These are phyloP conservation scores for Hydnum rufescens DNA, from an alignment of 768 basidiomycete species.

Conservation along the genomic window DNA sequence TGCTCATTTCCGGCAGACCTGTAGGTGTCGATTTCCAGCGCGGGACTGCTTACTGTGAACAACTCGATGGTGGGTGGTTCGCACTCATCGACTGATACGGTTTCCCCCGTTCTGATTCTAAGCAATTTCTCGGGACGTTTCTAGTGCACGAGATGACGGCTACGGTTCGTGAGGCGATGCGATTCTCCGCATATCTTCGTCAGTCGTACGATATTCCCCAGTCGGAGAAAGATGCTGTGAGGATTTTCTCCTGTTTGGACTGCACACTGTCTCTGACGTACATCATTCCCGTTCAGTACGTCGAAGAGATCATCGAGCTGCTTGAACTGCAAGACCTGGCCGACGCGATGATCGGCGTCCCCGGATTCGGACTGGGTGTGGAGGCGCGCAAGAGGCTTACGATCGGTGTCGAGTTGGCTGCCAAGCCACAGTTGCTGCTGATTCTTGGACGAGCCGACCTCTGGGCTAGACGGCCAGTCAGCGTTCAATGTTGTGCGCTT, in stretches of 20 bases:
- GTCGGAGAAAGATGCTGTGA: slow-evolving; percentile 26
- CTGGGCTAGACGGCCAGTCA: slow-evolving; percentile 31
- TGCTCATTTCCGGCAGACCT: slow-evolving; percentile 18
- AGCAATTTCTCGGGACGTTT: neutral
- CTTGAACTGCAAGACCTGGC: slow-evolving; percentile 27
- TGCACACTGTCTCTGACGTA: slow-evolving; percentile 26
- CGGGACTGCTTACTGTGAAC: slow-evolving; percentile 22
- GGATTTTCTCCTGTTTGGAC: slow-evolving; percentile 27
- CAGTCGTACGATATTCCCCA: slow-evolving; percentile 20
- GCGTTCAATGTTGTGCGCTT: slow-evolving; percentile 24
- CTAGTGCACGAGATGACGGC: slow-evolving; percentile 27
- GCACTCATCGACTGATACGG: neutral
- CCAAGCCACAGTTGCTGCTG: slow-evolving; percentile 52
- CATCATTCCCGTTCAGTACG: slow-evolving; percentile 13
- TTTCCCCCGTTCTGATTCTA: neutral
- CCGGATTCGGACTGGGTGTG: slow-evolving; percentile 20
- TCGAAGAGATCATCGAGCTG: slow-evolving; percentile 25
- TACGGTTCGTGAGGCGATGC: slow-evolving; percentile 30
- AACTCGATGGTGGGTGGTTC: slow-evolving; percentile 11
- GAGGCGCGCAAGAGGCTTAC: slow-evolving; percentile 29
- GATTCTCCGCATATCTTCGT: slow-evolving; percentile 28
- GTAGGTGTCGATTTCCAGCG: slow-evolving; percentile 9
- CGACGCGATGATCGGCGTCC: slow-evolving; percentile 26
- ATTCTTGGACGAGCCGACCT: slow-evolving; percentile 84
- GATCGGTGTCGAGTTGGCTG: slow-evolving; percentile 34